phyloP scores from a whole-genome alignment of 2,329 filamentous ascomycete genomes.

The Capronia epimyces region DNA sequence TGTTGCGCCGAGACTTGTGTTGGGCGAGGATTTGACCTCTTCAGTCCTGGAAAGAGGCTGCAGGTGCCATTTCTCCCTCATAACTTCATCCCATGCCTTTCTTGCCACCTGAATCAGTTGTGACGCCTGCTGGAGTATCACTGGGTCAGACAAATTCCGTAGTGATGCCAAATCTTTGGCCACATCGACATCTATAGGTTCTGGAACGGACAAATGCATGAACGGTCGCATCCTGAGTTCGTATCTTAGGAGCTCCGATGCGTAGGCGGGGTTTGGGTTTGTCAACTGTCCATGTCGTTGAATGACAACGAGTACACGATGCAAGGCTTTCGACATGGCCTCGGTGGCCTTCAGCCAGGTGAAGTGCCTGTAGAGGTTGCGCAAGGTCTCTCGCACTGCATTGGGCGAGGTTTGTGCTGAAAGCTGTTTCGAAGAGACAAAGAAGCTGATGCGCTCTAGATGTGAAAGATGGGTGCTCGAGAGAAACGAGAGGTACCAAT shows the following conservation, averaged over 20 bases:
- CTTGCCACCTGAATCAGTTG: constrained; percentile 38
- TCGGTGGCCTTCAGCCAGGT: constrained; percentile 61
- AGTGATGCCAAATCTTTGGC: constrained; percentile 47
- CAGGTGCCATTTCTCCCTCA: constrained; percentile 36
- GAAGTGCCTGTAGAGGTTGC: constrained; percentile 52
- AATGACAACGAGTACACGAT: constrained; percentile 61
- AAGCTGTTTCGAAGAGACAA: constrained; percentile 42
- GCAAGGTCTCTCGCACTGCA: constrained; percentile 33
- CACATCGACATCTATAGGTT: constrained; percentile 59
- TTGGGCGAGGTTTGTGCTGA: constrained; percentile 9
- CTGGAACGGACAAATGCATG: constrained; percentile 60
- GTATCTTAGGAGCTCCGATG: constrained; percentile 63
- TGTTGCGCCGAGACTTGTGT: background rate
- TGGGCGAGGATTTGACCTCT: background rate
- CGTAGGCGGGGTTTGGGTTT: constrained; percentile 54
- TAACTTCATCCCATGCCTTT: constrained; percentile 41
- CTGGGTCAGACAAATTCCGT: constrained; percentile 40
- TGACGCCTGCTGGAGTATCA: constrained; percentile 39
- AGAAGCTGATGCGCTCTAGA: constrained; percentile 65
- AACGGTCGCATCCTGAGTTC: constrained; percentile 86
- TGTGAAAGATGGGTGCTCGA: constrained; percentile 63
- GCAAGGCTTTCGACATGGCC: constrained; percentile 48
- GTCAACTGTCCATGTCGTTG: constrained; percentile 48
- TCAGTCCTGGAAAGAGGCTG: constrained; percentile 24
- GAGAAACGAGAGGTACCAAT: constrained; percentile 78